Base-by-base conservation (phyloP, 2,329 filamentous ascomycete genomes). In the Bipolaris bicolor region DNA sequence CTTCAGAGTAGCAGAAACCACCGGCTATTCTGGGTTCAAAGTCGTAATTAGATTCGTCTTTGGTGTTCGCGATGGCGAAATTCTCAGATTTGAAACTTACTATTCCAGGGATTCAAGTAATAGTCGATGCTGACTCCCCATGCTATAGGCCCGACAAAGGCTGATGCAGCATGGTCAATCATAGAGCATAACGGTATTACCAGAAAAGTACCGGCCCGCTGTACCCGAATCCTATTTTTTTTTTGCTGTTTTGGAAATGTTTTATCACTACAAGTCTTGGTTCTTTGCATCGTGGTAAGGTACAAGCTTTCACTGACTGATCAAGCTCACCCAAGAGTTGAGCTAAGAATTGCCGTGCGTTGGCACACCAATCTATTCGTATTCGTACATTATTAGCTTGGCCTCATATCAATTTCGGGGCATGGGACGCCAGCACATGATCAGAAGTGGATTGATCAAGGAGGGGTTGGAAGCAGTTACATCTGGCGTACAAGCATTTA, bases 401-500 rank as follows among this genome's bases (percentile, higher is more conserved):
- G 22, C 58, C 24, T 43, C 57, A 50, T 61, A 40, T 63, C 43
- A 34, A 47, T 20, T 41, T 49, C 61, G 58, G 33, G 65, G 57
- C 52, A 49, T 51, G 50, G 33, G 53, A 47, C 18, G 50, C 39
- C 39, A 45, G 41, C 55, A 53, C 54, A 55, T 65, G 57, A 57
- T 52, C 34, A 36, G 37, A 48, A 41, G 24, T 40, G 29, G 49
- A 50, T 37, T 55, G 55, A 29, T 40, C 33, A 29, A 49, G 34
- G 31, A 60, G 57, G 41, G 40, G 61, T 60, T 34, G 33, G 58
- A 68, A 69, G 69, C 63, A 53, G 62, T 55, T 43, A 41, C 39
- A 52, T 57, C 59, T 59, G 57, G 54, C 57, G 15, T 48, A 46
- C 50, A 67, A 62, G 66, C 52, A 58, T 69, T 73, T 71, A 73